Percentiles rank a stretch among this genome's conserved stretches.
Evolutionary conservation across 164 flowering plant genomes (phyloP).

Genomic region (Houttuynia cordata): DNA sequence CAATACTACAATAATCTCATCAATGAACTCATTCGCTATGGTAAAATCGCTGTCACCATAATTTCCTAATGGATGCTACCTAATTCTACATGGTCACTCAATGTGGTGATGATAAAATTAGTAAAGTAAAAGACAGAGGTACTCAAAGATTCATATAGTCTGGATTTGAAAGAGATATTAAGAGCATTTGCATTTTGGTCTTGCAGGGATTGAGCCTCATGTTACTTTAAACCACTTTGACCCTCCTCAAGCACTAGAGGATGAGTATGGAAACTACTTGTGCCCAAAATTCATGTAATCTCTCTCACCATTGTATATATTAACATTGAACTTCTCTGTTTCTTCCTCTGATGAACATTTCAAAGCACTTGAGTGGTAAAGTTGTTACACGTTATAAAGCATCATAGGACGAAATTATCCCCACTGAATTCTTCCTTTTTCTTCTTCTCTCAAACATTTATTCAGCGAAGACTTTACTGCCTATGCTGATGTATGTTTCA

Average conservation of each 20-base stretch:
- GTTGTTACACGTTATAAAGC: neutral
- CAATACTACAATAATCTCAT: constrained; percentile 34
- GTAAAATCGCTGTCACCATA: constrained; percentile 6
- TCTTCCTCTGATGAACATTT: neutral
- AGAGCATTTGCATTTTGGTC: neutral
- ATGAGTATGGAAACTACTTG: constrained; percentile 12
- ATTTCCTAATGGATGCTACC: too few relatives aligned
- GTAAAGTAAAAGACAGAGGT: too few relatives aligned
- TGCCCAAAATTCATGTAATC: constrained; percentile 16
- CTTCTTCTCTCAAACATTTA: neutral
- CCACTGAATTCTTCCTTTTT: neutral
- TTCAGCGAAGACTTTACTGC: constrained; percentile 12
- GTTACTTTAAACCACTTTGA: constrained; percentile 16
- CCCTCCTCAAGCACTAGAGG: constrained; percentile 15
- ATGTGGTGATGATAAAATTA: neutral
- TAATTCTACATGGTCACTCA: neutral
- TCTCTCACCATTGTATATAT: neutral
- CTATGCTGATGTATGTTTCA: constrained; percentile 9
- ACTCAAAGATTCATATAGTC: too few relatives aligned
- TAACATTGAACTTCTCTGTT: neutral
- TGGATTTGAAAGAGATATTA: too few relatives aligned
- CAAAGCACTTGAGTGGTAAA: too few relatives aligned
- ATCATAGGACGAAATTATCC: neutral
- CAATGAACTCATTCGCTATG: constrained; percentile 26
- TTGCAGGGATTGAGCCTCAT: constrained; percentile 14